Percentiles rank a stretch among this genome's conserved stretches.
These are phyloP conservation scores for Arthrobotrys musiformis DNA, from an alignment of 2,329 filamentous ascomycete species.

Conservation along the genomic window DNA sequence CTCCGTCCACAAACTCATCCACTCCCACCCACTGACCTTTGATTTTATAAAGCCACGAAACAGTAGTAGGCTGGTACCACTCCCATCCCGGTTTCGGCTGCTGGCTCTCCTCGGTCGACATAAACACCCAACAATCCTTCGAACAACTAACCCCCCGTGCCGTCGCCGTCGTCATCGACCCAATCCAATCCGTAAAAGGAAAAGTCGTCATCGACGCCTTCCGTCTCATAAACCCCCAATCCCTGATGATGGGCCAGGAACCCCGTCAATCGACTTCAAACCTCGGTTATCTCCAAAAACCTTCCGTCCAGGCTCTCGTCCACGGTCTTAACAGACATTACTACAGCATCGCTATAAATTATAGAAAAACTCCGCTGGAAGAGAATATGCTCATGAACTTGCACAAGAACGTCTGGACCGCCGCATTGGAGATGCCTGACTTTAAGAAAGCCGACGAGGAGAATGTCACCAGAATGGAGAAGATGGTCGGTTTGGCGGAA, in stretches of 20 bases:
- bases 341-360: constrained; percentile 98
- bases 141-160: constrained; percentile 97
- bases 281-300: constrained; percentile 97
- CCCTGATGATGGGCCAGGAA: constrained; percentile 96
- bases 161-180: constrained; percentile 96
- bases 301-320: constrained; percentile 98
- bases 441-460: constrained; percentile 84
- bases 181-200: constrained; percentile 98
- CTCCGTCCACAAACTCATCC: background rate
- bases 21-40: background rate
- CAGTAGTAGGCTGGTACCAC: constrained; percentile 99
- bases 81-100: constrained; percentile 99
- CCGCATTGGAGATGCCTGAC: constrained; percentile 95
- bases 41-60: constrained; percentile 76
- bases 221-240: constrained; percentile 97
- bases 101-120: constrained; percentile 98
- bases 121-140: constrained; percentile 99
- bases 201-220: constrained; percentile 99
- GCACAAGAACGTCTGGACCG: constrained; percentile 99
- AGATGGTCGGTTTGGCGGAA: constrained; percentile 87
- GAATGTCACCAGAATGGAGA: constrained; percentile 88
- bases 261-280: constrained; percentile 98
- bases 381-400: constrained; percentile 99
- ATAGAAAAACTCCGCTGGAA: constrained; percentile 94
- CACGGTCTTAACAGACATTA: constrained; percentile 98